A percentile compares a stretch with the other conserved stretches of the same genome.
These are phyloP conservation scores for Mimosa pudica DNA, from an alignment of 306 rosid genomes.

Conservation along the genomic window DNA sequence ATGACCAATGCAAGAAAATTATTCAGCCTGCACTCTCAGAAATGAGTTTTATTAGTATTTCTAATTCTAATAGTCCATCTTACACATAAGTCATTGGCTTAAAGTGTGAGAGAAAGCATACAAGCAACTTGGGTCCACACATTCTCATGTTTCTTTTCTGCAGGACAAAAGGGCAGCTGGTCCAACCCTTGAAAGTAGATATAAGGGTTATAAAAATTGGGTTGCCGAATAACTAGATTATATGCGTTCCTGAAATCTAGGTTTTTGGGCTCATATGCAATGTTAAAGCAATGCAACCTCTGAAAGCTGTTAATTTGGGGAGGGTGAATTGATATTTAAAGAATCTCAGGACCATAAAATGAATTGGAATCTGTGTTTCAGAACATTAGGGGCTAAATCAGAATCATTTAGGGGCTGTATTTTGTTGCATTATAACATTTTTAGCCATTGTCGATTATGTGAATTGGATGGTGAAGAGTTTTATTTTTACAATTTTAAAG, in stretches of 20 bases:
- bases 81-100: background rate
- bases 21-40: background rate
- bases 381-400: background rate
- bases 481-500: constrained; percentile 18
- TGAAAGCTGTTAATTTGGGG: constrained; percentile 8
- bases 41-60: background rate
- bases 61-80: background rate
- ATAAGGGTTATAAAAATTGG: background rate
- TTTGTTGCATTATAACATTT: constrained; percentile 18
- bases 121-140: background rate
- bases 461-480: constrained; percentile 7
- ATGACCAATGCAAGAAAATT: background rate
- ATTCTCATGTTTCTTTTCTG: background rate
- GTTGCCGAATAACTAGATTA: background rate
- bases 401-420: constrained; percentile 18
- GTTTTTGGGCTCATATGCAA: constrained; percentile 3
- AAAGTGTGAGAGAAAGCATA: background rate
- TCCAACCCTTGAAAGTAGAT: constrained; percentile 3
- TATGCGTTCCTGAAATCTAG: constrained; percentile 18
- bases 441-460: constrained; percentile 7
- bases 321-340: constrained; percentile 28
- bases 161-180: background rate
- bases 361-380: constrained; percentile 12
- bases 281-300: constrained; percentile 19
- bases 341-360: constrained; percentile 12